Conservation (phyloP, 2,329 filamentous ascomycete genomes). For the Pseudomassariella vexata region DNA sequence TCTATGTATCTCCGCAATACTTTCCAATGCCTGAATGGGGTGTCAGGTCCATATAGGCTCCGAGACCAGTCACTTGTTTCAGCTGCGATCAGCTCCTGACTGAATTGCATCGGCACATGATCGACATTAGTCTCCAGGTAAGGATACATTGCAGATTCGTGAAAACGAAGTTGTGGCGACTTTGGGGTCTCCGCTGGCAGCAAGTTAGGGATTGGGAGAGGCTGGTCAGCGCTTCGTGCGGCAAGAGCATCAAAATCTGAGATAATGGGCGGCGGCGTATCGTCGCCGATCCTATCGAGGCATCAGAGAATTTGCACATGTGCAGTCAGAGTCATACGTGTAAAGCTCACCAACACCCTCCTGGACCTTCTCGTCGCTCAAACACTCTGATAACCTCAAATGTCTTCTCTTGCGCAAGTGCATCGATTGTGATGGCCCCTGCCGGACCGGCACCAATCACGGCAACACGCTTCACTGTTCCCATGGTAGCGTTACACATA, state of each 20-base stretch:
- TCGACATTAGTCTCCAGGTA: constrained; percentile 62
- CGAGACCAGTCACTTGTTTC: constrained; percentile 34
- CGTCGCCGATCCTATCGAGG: constrained; percentile 38
- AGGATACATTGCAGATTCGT: constrained; percentile 55
- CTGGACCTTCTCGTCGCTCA: constrained; percentile 52
- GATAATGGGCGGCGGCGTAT: constrained; percentile 29
- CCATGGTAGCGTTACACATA: no score
- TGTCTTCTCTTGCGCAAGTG: constrained; percentile 49
- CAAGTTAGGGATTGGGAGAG: constrained; percentile 36
- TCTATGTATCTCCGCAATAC: constrained; percentile 51
- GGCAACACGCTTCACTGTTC: constrained; percentile 44
- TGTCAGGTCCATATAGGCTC: constrained; percentile 45
- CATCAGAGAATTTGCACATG: constrained; percentile 1
- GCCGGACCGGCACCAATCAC: constrained; percentile 57
- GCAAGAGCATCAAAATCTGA: constrained; percentile 41
- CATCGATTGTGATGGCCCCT: constrained; percentile 55
- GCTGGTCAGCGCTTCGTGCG: constrained; percentile 41
- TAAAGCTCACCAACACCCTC: constrained; percentile 52
- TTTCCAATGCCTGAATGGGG: constrained; percentile 57
- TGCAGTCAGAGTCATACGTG: not conserved
- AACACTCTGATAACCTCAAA: constrained; percentile 58
- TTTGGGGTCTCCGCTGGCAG: constrained; percentile 41
- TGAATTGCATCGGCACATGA: constrained; percentile 53
- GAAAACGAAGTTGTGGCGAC: constrained; percentile 39
- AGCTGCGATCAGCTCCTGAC: constrained; percentile 46